Base-by-base conservation (phyloP, 805 yeast species). In the Metschnikowia hibisci region DNA sequence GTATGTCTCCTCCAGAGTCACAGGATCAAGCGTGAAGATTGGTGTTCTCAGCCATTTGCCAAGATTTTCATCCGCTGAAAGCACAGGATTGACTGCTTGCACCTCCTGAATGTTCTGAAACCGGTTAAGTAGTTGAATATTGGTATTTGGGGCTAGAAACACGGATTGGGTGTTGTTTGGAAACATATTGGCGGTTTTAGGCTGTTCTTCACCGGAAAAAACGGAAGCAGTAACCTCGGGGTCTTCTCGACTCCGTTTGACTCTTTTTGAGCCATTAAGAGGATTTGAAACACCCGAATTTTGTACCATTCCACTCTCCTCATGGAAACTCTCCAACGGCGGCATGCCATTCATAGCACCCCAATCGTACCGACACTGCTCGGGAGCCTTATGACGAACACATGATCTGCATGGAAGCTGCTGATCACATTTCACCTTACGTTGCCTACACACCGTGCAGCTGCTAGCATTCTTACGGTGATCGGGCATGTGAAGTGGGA, bases 371-470 rank as follows among this genome's bases (percentile, higher is more conserved):
- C 42, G 32, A 25, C 57, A 53, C 30, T 33, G 10, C 18, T 42
- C 47, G 7, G 47, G 33, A 3, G 48, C 25, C 30, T 45, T 45
- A 44, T 50, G 54, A 23, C 45, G 42, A 10, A 46, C 34, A 26
- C 57, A 53, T 14, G 52, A 43, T 3, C 38, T 12, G 33, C 57
- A 53, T 2, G 57, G 57, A 12, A 32, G 33, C 27, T 20, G 22
- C 18, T 45, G 40, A 35, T 51, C 55, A 31, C 57, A 51, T 16
- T 48, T 46, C 40, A 53, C 57, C 39, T 53, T 53, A 13, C 51
- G 49, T 15, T 34, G 42, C 29, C 40, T 23, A 42, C 51, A 47
- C 22, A 43, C 40, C 10, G 32, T 40, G 42, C 51, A 47, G 40
- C 34, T 29, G 28, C 28, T 29, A 14, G 34, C 28, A 6, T 10